Conservation (phyloP, 352 stramenopile species). For the Phytophthora lateralis region DNA sequence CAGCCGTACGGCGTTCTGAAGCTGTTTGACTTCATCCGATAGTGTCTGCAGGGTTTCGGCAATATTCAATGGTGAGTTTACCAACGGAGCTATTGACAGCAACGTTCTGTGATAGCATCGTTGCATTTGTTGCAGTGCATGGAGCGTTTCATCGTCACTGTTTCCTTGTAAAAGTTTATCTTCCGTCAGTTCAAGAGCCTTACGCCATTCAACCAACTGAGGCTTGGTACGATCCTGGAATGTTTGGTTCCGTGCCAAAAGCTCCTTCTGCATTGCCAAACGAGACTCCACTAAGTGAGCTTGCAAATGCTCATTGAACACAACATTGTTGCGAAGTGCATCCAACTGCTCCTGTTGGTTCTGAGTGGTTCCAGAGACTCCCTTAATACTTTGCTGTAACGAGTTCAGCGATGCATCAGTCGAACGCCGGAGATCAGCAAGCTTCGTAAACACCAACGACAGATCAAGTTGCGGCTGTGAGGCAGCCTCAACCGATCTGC, state of each 20-base stretch:
- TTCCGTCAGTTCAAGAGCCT: slow-evolving; percentile 61
- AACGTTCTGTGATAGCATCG: slow-evolving; percentile 66
- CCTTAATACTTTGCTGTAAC: slow-evolving; percentile 57
- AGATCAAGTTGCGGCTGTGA: slow-evolving; percentile 57
- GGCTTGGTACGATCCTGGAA: slow-evolving; percentile 73
- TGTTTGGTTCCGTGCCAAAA: slow-evolving; percentile 69
- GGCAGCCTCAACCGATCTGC: slow-evolving; percentile 7
- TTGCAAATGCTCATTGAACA: slow-evolving; percentile 64
- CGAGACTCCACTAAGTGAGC: slow-evolving; percentile 60
- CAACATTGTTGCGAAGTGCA: slow-evolving; percentile 49
- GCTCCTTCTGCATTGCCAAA: slow-evolving; percentile 70
- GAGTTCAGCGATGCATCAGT: slow-evolving; percentile 65
- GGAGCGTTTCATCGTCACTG: slow-evolving; percentile 63
- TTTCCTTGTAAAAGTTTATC: slow-evolving; percentile 61
- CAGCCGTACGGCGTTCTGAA: slow-evolving; percentile 55
- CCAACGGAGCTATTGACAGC: slow-evolving; percentile 59
- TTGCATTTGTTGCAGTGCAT: slow-evolving; percentile 69
- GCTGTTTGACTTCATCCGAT: slow-evolving; percentile 59
- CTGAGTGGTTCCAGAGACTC: slow-evolving; percentile 41
- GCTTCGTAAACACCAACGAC: slow-evolving; percentile 83
- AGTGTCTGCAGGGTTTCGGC: slow-evolving; percentile 63
- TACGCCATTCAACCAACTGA: slow-evolving; percentile 70
- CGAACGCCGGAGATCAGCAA: slow-evolving; percentile 65
- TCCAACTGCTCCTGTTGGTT: slow-evolving; percentile 63
- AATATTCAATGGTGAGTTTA: slow-evolving; percentile 64